Conservation (phyloP, 495 filamentous ascomycete genomes). For the Talaromyces ruber region DNA sequence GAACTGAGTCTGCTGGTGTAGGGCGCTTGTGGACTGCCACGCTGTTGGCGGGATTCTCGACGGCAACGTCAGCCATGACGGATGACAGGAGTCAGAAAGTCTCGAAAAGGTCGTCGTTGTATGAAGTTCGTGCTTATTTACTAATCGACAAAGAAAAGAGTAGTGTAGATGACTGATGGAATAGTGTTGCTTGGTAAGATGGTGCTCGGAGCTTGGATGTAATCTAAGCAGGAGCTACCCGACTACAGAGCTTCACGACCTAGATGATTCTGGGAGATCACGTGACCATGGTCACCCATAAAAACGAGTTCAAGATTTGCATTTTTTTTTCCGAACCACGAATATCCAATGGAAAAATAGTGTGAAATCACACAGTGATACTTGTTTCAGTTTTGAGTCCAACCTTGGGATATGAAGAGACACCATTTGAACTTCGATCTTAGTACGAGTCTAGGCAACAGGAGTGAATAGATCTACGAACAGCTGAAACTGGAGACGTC, state of each 20-base stretch:
- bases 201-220: neutral
- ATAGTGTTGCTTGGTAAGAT: neutral
- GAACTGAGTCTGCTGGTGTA: conserved; percentile 67
- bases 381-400: neutral
- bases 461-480: too few relatives aligned
- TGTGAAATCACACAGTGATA: neutral
- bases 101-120: conserved; percentile 2
- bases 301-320: neutral
- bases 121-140: neutral
- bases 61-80: conserved; percentile 74
- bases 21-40: conserved; percentile 69
- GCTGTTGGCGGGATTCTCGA: conserved; percentile 69
- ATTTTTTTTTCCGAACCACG: neutral
- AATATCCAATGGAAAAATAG: neutral
- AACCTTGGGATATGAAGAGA: neutral
- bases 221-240: neutral
- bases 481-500: too few relatives aligned
- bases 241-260: neutral
- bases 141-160: neutral
- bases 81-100: conserved; percentile 8
- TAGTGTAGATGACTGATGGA: neutral
- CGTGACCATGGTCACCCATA: neutral
- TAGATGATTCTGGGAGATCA: neutral
- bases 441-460: neutral
- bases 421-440: neutral